Conservation (phyloP, 768 basidiomycete species). For the Clitopilus passeckerianus region DNA sequence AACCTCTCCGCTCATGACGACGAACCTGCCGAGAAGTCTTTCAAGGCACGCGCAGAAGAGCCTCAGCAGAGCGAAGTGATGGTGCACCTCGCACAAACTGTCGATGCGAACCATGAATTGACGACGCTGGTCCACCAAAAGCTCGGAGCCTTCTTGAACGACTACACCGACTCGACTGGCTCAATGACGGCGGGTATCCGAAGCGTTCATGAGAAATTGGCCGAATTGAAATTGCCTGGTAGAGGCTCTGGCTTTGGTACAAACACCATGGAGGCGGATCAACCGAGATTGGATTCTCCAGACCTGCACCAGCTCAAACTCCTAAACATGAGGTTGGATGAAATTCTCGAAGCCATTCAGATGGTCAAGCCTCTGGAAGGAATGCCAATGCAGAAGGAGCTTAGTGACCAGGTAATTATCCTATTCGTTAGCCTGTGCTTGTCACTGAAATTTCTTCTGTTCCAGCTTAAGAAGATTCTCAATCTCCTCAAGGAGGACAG, state of each 20-base stretch:
- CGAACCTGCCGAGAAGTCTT: background rate
- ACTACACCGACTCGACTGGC: background rate
- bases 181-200: background rate
- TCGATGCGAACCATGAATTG: background rate
- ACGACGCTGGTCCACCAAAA: background rate
- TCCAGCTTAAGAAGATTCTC: conserved; percentile 35
- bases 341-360: conserved; percentile 3
- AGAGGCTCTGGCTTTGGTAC: background rate
- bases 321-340: conserved; percentile 12
- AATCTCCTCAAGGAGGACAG: conserved; percentile 42
- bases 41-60: background rate
- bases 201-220: background rate
- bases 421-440: background rate
- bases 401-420: background rate
- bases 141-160: background rate
- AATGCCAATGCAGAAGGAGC: background rate
- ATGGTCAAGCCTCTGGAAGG: background rate
- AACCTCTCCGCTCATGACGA: background rate
- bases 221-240: background rate
- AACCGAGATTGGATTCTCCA: too few relatives aligned
- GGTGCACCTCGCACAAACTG: background rate
- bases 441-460: background rate
- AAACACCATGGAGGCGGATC: too few relatives aligned
- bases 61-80: background rate
- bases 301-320: background rate